Base-by-base conservation (phyloP, 805 yeast species). In the Yarrowia sp. region DNA sequence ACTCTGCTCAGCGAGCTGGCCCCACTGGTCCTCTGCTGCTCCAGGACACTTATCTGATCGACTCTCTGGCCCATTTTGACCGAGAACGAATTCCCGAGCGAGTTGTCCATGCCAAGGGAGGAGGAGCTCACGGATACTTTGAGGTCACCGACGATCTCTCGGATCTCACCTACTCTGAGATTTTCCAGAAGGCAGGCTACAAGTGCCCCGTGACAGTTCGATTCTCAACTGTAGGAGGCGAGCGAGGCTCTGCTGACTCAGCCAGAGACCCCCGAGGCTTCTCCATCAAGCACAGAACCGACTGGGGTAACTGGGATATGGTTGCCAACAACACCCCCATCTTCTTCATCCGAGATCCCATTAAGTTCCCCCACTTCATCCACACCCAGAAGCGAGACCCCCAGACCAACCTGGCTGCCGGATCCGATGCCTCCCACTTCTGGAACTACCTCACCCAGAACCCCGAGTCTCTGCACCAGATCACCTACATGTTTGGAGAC, bases 51-150 rank as follows among this genome's bases (percentile, higher is more conserved):
- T 87, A 87, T 77, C 80, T 91, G 79, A 84, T 91, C 74, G 97
- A 91, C 75, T 84, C 91, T 2, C 79, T 91, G 69, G 93, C 97
- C 22, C 97, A 91, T 79, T 91, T 91, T 75, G 96, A 90, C 80
- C 84, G 97, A 73, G 97, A 91, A 80, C 83, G 97, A 79, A 89
- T 91, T 72, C 97, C 97, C 14, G 97, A 92, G 81, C 84, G 97
- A 80, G 97, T 91, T 69, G 97, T 92, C 46, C 97, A 91, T 76
- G 97, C 97, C 67, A 91, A 91, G 78, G 97, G 97, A 73, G 89
- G 93, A 14, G 97, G 97, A 76, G 97, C 97, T 14, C 90, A 83
- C 77, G 97, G 97, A 73, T 85, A 83, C 72, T 92, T 92, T 77
- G 96, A 90, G 78, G 92, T 89, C 65, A 91, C 97, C 12, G 94